These are phyloP conservation scores for Aureoboletus auriporus DNA, from an alignment of 768 basidiomycete species.

Conservation along the genomic window DNA sequence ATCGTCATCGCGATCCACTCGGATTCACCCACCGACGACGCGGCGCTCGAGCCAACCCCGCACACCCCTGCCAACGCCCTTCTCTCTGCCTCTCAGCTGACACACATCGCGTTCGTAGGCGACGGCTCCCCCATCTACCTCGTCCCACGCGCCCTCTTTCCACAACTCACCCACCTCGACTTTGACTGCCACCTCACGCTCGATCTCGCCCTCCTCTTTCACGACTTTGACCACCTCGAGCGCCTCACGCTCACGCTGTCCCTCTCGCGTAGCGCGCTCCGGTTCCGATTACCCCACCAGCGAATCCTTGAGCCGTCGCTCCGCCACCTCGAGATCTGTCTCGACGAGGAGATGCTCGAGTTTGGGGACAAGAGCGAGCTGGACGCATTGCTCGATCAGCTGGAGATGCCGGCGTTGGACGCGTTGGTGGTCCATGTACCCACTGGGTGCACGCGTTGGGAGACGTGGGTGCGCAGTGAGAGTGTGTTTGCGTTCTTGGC, in stretches of 20 bases:
- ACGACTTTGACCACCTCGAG: slow-evolving; percentile 15
- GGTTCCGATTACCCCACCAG: slow-evolving; percentile 5
- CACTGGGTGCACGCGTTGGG: too few relatives aligned
- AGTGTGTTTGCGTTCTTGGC: background rate
- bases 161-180: slow-evolving; percentile 22
- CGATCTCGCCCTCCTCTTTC: slow-evolving; percentile 17
- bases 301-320: slow-evolving; percentile 6
- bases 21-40: slow-evolving; percentile 4
- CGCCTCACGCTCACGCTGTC: slow-evolving; percentile 14
- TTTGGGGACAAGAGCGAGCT: slow-evolving; percentile 21
- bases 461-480: slow-evolving; percentile 3
- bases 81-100: slow-evolving; percentile 15
- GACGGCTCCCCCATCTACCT: slow-evolving; percentile 6
- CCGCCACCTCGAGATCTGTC: slow-evolving; percentile 10
- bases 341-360: slow-evolving; percentile 19
- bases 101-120: slow-evolving; percentile 13
- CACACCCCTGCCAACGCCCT: background rate
- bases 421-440: slow-evolving; percentile 6
- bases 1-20: slow-evolving; percentile 16
- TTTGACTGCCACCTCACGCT: slow-evolving; percentile 16
- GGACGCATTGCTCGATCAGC: background rate
- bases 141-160: slow-evolving; percentile 14
- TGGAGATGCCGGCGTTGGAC: slow-evolving; percentile 20
- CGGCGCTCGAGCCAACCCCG: background rate
- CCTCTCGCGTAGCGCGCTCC: slow-evolving; percentile 9